Conservation (phyloP, 495 filamentous ascomycete genomes). For the Tuber magnatum region DNA sequence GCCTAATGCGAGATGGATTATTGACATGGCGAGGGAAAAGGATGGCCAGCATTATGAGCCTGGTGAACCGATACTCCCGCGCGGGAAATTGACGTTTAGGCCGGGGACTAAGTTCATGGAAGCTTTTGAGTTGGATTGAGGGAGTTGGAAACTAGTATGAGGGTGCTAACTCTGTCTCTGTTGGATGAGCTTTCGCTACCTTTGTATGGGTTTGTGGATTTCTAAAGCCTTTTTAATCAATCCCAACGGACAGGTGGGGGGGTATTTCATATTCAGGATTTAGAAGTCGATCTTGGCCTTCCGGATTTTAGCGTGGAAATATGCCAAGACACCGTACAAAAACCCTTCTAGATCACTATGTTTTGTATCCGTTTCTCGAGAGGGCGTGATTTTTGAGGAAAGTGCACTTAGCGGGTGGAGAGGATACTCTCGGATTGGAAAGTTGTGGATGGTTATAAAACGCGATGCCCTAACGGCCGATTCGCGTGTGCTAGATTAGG, state of each 20-base stretch:
- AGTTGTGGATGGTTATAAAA: not conserved
- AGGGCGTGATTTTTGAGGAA: not conserved
- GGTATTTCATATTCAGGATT: no score
- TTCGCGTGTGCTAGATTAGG: not conserved
- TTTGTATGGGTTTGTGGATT: no score
- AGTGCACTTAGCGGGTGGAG: not conserved
- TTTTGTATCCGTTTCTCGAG: not conserved
- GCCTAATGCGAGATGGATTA: constrained; percentile 60
- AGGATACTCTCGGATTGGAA: not conserved
- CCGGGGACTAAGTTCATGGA: not conserved
- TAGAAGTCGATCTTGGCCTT: no score
- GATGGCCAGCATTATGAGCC: constrained; percentile 54
- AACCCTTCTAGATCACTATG: no score
- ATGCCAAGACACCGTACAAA: no score
- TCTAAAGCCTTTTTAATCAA: no score
- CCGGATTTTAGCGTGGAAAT: no score
- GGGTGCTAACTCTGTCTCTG: no score
- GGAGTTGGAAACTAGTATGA: not conserved
- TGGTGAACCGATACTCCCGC: constrained; percentile 54
- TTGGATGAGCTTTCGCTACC: no score
- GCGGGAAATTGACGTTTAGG: constrained; percentile 25
- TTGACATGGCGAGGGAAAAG: constrained; percentile 67
- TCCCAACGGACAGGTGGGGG: no score
- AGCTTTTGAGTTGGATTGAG: not conserved
- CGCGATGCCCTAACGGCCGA: not conserved